Conservation (phyloP, 371 early-diverging fungal genomes). For the Batrachochytrium dendrobatidis region DNA sequence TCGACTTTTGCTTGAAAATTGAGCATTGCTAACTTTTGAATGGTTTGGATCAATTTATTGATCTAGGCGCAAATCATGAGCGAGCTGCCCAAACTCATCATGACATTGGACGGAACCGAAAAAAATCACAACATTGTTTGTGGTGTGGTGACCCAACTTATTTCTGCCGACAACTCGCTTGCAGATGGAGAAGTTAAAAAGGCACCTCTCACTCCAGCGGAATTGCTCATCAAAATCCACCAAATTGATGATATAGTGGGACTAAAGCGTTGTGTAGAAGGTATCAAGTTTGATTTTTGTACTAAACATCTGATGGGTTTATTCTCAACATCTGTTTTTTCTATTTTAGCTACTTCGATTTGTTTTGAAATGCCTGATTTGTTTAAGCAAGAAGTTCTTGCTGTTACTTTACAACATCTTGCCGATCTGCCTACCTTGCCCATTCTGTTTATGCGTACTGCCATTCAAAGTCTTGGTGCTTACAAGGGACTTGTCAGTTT, state of each 20-base stretch:
- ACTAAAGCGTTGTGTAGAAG: slow-evolving; percentile 46
- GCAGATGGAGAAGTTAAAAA: neutral
- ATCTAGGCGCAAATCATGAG: slow-evolving; percentile 48
- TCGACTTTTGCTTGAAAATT: neutral
- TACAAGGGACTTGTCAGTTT: slow-evolving; percentile 53
- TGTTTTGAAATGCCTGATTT: slow-evolving; percentile 60
- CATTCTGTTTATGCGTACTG: slow-evolving; percentile 66
- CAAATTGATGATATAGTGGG: slow-evolving; percentile 50
- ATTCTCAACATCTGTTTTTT: neutral
- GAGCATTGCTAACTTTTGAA: neutral
- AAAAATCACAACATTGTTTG: slow-evolving; percentile 48
- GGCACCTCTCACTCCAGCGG: slow-evolving; percentile 41
- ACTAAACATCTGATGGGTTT: neutral
- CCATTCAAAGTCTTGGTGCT: slow-evolving; percentile 60
- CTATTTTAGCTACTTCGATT: slow-evolving; percentile 49
- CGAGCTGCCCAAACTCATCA: slow-evolving; percentile 54
- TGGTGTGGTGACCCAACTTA: slow-evolving; percentile 49
- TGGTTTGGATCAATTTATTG: slow-evolving; percentile 30
- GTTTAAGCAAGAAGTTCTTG: slow-evolving; percentile 60
- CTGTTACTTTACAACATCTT: slow-evolving; percentile 55
- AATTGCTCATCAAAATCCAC: slow-evolving; percentile 54
- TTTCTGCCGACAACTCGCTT: slow-evolving; percentile 7
- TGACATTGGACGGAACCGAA: slow-evolving; percentile 56
- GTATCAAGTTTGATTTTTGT: slow-evolving; percentile 17
- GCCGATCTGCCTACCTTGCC: slow-evolving; percentile 59